Evolutionary conservation across 345 rosid genomes (phyloP).

Genomic region (Gossypium rotundifolium): DNA sequence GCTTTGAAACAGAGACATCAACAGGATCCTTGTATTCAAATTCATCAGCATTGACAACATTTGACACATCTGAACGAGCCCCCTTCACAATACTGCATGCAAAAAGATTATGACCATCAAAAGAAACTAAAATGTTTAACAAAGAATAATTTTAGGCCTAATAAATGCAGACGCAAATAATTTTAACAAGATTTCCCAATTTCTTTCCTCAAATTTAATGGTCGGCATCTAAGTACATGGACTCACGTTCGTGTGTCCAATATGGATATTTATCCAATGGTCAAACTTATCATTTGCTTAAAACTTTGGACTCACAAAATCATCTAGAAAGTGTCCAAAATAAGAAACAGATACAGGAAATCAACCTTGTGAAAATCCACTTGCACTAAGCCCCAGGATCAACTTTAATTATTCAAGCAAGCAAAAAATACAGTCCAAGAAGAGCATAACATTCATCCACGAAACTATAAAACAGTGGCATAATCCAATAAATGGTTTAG

Average conservation of each 20-base stretch:
- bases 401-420: too few relatives aligned
- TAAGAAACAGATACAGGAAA: too few relatives aligned
- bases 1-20: conserved; percentile 90
- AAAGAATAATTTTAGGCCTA: neutral
- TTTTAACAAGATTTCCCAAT: neutral
- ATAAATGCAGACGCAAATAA: neutral
- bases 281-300: too few relatives aligned
- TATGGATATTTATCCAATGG: too few relatives aligned
- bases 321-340: too few relatives aligned
- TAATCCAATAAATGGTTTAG: neutral
- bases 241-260: too few relatives aligned
- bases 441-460: too few relatives aligned
- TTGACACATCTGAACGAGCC: conserved; percentile 59
- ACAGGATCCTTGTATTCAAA: conserved; percentile 98
- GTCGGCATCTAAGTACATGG: neutral
- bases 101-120: neutral
- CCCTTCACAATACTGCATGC: conserved; percentile 63
- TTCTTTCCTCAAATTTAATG: neutral
- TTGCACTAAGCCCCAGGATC: too few relatives aligned
- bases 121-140: neutral
- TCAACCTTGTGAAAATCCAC: too few relatives aligned
- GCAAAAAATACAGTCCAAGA: too few relatives aligned
- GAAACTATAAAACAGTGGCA: neutral
- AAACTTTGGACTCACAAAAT: too few relatives aligned
- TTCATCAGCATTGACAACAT: conserved; percentile 74